Evolutionary conservation across 768 basidiomycete genomes (phyloP), one percentile per base, ranked within the genome.

Genomic region (Phallus indusiatus): DNA sequence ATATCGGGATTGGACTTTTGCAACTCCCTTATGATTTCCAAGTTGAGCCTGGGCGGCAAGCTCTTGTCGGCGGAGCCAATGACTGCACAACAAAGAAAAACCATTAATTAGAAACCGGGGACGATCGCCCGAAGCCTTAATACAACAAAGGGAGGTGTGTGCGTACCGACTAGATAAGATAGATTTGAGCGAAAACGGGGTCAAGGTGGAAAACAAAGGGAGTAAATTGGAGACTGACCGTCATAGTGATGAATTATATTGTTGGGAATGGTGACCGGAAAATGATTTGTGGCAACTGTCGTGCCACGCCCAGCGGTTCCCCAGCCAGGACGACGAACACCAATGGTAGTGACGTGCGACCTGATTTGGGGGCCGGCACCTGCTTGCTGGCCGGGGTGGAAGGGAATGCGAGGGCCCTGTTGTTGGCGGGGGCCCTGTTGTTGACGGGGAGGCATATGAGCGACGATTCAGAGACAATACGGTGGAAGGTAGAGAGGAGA

Each of bases 201-300:
- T 35, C 5, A 33, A 48, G 63, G 36, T 5, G 49, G 56, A 50
- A 55, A 28, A 50, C 52, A 55, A 59, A 56, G 21, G n/a, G 42
- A 20, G 7, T 2, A 18, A 7, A 46, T n/a, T 2, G 33, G 1
- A n/a, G n/a, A 70, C 84, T 62, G 66, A 86, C 90, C 83, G 68
- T 92, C 88, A 65, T 91, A 90, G 65, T 91, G 90, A 61, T 85
- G 77, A 47, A 90, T 89, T 33, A 80, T 77, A 6, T 68, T 71
- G 21, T 84, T 78, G 0, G 88, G 83, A 16, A 86, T 81, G 0
- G 77, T 74, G 2, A 81, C 80, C 47, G 67, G 67, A 63, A 88
- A 91, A 54, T 85, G 85, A 68, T 91, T 92, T 34, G 80, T 75
- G 7, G 59, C 62, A 6, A 82, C 74, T 14, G 62, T 64, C 28